Conservation (phyloP, 2,329 filamentous ascomycete genomes). For the Trichophyton verrucosum region DNA sequence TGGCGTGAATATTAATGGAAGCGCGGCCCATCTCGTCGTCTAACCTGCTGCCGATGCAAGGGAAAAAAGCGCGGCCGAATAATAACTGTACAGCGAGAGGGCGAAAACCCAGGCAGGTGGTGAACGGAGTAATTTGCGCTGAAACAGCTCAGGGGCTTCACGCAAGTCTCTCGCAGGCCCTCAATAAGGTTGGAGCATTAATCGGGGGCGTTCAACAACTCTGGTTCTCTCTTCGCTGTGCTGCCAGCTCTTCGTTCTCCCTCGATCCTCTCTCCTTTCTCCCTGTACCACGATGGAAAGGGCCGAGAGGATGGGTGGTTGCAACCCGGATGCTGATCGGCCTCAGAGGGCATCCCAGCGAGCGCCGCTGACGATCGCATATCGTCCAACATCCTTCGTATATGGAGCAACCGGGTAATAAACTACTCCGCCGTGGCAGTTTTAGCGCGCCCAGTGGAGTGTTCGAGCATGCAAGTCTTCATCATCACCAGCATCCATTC, state of each 20-base stretch:
- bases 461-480: neutral
- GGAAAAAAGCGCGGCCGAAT: too few relatives aligned
- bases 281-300: neutral
- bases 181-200: neutral
- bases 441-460: neutral
- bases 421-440: neutral
- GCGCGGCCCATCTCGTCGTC: too few relatives aligned
- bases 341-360: too few relatives aligned
- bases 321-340: neutral
- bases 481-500: too few relatives aligned
- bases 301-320: neutral
- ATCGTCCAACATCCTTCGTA: neutral
- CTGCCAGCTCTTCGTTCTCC: neutral
- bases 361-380: neutral
- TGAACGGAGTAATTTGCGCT: neutral
- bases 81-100: too few relatives aligned
- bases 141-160: conserved; percentile 5
- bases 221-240: neutral
- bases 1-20: too few relatives aligned
- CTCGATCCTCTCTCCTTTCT: neutral
- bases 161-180: neutral
- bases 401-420: neutral
- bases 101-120: too few relatives aligned
- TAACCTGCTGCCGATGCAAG: too few relatives aligned
- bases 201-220: too few relatives aligned